Percentiles rank a stretch among this genome's conserved stretches.
phyloP scores from a whole-genome alignment of 129 eudicot genomes.

The Centrapalus pauciflorus region DNA sequence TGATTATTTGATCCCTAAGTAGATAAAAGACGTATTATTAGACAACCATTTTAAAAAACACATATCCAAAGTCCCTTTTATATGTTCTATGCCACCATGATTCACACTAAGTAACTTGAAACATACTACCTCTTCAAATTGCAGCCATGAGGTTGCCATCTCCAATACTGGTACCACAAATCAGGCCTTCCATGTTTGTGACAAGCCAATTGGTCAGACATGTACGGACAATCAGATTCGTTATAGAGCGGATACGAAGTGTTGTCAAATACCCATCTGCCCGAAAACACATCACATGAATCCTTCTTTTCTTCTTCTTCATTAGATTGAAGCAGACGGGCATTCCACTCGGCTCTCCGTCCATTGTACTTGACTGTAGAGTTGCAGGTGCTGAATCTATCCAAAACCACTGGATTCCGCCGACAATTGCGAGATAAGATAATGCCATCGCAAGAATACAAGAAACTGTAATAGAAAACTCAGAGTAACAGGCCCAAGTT shows the following conservation, averaged over 20 bases:
- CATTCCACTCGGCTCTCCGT: constrained; percentile 31
- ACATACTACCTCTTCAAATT: constrained; percentile 63
- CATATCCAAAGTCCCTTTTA: too few relatives aligned
- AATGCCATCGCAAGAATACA: neutral
- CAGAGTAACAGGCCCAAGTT: neutral
- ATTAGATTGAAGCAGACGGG: constrained; percentile 11
- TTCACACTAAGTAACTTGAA: neutral
- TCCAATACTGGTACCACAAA: constrained; percentile 66
- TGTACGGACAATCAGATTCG: constrained; percentile 74
- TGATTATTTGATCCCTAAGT: too few relatives aligned
- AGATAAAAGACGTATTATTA: too few relatives aligned
- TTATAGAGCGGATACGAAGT: constrained; percentile 65
- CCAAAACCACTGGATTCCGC: constrained; percentile 51
- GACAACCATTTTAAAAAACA: too few relatives aligned
- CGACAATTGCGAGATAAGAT: neutral
- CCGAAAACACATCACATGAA: constrained; percentile 63
- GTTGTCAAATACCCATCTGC: constrained; percentile 83
- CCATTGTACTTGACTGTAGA: constrained; percentile 70
- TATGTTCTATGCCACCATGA: too few relatives aligned
- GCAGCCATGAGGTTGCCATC: constrained; percentile 92
- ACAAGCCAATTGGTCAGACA: constrained; percentile 97
- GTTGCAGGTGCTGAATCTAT: constrained; percentile 63
- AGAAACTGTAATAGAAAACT: neutral
- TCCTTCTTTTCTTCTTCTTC: constrained; percentile 33
- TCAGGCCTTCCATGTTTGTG: constrained; percentile 91